A percentile compares a stretch with the other conserved stretches of the same genome.
phyloP scores from a whole-genome alignment of 2,329 filamentous ascomycete genomes.

The Exophiala oligosperma region DNA sequence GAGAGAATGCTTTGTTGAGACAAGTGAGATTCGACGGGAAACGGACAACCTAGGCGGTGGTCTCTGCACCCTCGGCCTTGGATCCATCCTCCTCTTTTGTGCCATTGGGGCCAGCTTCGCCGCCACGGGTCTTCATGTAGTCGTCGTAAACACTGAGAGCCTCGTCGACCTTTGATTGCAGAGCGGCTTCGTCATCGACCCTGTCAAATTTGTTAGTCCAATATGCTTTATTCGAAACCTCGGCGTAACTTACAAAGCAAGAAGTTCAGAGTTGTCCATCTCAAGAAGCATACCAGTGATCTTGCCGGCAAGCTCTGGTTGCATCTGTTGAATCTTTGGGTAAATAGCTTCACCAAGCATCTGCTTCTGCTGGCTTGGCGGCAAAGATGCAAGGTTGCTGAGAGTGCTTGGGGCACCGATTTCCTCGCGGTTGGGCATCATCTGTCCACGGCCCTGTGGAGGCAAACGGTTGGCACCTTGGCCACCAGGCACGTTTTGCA shows the following conservation, averaged over 20 bases:
- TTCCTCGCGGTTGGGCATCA: constrained; percentile 39
- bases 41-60: constrained; percentile 20
- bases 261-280: constrained; percentile 95
- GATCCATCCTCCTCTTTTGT: constrained; percentile 27
- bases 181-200: constrained; percentile 83
- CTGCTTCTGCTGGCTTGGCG: constrained; percentile 89
- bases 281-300: constrained; percentile 99
- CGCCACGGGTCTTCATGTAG: constrained; percentile 84
- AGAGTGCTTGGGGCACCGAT: constrained; percentile 49
- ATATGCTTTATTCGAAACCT: constrained; percentile 21
- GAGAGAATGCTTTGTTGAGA: constrained; percentile 13
- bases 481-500: constrained; percentile 40
- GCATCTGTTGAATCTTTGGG: constrained; percentile 94
- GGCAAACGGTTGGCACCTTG: constrained; percentile 37
- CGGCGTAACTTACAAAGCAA: constrained; percentile 81
- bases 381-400: constrained; percentile 52
- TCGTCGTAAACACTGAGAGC: constrained; percentile 97
- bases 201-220: constrained; percentile 47
- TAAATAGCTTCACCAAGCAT: constrained; percentile 96
- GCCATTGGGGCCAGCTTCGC: constrained; percentile 38
- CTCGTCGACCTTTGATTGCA: constrained; percentile 95
- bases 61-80: constrained; percentile 25
- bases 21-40: constrained; percentile 4
- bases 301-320: constrained; percentile 95
- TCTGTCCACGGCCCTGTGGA: constrained; percentile 41